A percentile compares a stretch with the other conserved stretches of the same genome.
These are phyloP conservation scores for Penicillium frequentans DNA, from an alignment of 2,329 filamentous ascomycete genomes.

Conservation along the genomic window DNA sequence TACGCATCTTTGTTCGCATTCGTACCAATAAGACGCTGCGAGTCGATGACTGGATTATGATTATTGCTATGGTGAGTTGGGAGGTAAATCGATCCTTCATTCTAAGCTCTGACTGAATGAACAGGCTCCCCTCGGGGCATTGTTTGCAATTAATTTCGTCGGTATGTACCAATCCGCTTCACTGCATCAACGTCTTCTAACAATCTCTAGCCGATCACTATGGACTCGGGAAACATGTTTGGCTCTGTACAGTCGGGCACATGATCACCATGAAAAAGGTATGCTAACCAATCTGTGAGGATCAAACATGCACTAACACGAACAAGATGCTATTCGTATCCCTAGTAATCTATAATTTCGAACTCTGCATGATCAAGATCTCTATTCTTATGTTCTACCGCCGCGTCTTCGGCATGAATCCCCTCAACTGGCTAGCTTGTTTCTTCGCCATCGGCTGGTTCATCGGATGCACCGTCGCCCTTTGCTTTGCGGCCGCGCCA, in stretches of 20 bases:
- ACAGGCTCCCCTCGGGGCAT: neutral
- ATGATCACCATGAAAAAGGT: conserved; percentile 2
- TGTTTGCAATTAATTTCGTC: neutral
- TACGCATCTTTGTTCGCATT: neutral
- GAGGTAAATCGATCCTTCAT: neutral
- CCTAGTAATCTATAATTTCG: conserved; percentile 8
- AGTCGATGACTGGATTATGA: conserved; percentile 7
- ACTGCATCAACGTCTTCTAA: neutral
- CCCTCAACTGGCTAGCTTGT: conserved; percentile 2
- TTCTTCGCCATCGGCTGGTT: neutral
- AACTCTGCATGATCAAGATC: conserved; percentile 6
- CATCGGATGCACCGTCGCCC: conserved; percentile 6
- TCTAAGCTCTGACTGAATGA: neutral
- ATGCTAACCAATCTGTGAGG: neutral
- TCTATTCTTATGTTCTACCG: conserved; percentile 9
- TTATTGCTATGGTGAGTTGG: neutral
- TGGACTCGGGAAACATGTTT: conserved; percentile 9
- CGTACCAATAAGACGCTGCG: neutral
- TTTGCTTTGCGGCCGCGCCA: neutral
- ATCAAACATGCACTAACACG: neutral
- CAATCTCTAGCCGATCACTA: neutral
- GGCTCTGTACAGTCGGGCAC: neutral
- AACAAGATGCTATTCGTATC: conserved; percentile 6
- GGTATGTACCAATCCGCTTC: neutral
- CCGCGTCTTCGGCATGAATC: conserved; percentile 11